Evolutionary conservation across 1,139 yeast genomes (phyloP).

Genomic region (Magnusiomyces suaveolens): DNA sequence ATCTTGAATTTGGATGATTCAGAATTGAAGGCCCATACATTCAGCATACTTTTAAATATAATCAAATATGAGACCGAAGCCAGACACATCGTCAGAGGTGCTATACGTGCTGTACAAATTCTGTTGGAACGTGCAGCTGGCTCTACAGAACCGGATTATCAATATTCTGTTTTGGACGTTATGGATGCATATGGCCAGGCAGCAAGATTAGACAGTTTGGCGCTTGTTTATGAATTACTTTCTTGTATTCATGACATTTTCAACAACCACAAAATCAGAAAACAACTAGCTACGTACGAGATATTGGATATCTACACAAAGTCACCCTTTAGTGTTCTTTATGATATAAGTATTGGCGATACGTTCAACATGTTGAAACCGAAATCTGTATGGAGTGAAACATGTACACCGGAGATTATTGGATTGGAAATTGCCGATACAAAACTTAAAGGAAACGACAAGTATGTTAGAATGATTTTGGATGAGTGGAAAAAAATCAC

Average conservation of each 20-base stretch:
- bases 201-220: constrained; percentile 21
- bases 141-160: constrained; percentile 8
- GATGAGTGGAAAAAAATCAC: neutral
- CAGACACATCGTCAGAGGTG: constrained; percentile 41
- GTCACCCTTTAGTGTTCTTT: constrained; percentile 38
- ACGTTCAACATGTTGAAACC: neutral
- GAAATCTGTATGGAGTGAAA: neutral
- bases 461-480: neutral
- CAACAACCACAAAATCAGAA: constrained; percentile 18
- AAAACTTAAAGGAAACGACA: neutral
- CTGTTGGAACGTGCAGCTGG: constrained; percentile 18
- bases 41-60: constrained; percentile 35
- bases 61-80: neutral
- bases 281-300: constrained; percentile 29
- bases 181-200: constrained; percentile 25
- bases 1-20: constrained; percentile 33
- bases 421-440: neutral
- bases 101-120: constrained; percentile 31
- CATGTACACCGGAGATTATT: neutral
- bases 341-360: neutral
- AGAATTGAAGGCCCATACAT: constrained; percentile 33
- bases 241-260: constrained; percentile 22
- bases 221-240: constrained; percentile 26
- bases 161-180: constrained; percentile 22
- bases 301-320: constrained; percentile 41